These are phyloP conservation scores for Daedaleopsis nitida DNA, from an alignment of 768 basidiomycete genomes.

Conservation along the genomic window DNA sequence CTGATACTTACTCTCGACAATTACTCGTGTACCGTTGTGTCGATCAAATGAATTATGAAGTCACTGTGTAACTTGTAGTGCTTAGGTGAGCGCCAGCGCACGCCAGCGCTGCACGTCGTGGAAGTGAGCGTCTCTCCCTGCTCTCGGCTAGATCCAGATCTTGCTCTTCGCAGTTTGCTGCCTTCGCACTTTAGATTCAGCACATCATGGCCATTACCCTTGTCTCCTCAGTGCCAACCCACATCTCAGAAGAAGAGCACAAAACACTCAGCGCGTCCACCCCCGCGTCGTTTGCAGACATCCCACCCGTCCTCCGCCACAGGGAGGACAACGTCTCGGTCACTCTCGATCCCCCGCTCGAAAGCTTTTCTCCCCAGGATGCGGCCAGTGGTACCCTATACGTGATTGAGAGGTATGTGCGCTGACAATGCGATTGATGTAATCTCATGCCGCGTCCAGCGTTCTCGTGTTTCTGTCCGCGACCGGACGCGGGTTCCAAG, in stretches of 20 bases:
- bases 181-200: not conserved
- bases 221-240: slow-evolving; percentile 45
- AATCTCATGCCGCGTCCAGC: slow-evolving; percentile 39
- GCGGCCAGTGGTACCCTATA: slow-evolving; percentile 69
- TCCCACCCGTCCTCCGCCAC: slow-evolving; percentile 81
- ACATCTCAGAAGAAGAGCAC: slow-evolving; percentile 69
- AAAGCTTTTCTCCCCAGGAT: slow-evolving; percentile 57
- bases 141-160: no score
- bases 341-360: slow-evolving; percentile 66
- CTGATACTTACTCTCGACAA: no score
- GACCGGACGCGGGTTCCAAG: slow-evolving; percentile 73
- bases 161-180: not conserved
- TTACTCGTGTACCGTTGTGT: no score
- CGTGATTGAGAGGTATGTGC: slow-evolving; percentile 78
- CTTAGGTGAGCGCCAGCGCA: no score
- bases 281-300: slow-evolving; percentile 80
- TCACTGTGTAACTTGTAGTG: no score
- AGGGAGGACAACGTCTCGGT: slow-evolving; percentile 72
- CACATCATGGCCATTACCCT: slow-evolving; percentile 25
- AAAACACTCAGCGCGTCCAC: slow-evolving; percentile 70
- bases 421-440: accelerated
- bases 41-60: no score
- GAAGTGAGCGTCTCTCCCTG: no score
- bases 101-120: no score
- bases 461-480: slow-evolving; percentile 76